Evolutionary conservation across 257 asterid species (phyloP), one percentile per base, ranked within the genome.

Genomic region (Jacaranda mimosifolia): DNA sequence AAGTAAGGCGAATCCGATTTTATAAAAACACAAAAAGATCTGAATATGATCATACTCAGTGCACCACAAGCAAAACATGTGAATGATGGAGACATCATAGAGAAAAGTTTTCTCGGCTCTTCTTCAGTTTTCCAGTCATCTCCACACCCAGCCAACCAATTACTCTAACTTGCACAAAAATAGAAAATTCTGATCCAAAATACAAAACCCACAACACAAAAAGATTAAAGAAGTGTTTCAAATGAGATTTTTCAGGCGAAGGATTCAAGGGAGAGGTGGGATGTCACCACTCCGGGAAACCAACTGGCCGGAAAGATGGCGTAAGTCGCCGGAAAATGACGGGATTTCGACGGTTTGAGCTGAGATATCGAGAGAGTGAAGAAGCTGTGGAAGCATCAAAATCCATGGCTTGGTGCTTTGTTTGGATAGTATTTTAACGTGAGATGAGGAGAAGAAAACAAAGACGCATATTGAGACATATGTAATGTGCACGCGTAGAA

Each of bases 391-490:
- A 75, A 72, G 84, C 79, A 83, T 78, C 81, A 76, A 70, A 76
- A 70, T 83, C 90, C 90, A 85, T 77, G 51, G 35, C 56, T 69
- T 68, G 75, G 68, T 35, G 76, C 70, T 11, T 74, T 4, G 72
- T 68, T 67, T 46, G 66, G 73, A 81, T 40, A 73, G 32, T 74
- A 79, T 51, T 85, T 76, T 76, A 79, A 74, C 64, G 81, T 18
- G 82, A 52, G 58, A 78, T 46, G 73, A 26, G 86, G 84, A 85
- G 87, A 81, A 85, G 84, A 87, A 79, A 81, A 85, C 87, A 86
- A 75, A 80, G 83, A 65, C 63, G 72, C 85, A 74, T 77, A 76
- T 60, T 14, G 7, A 62, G 19, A 73, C 76, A 77, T 79, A 68
- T 77, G 84, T 77, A 70, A 71, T 64, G 56, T 39, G 71, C 55